phyloP scores from a whole-genome alignment of 345 rosid genomes.

The Sonneratia alba region DNA sequence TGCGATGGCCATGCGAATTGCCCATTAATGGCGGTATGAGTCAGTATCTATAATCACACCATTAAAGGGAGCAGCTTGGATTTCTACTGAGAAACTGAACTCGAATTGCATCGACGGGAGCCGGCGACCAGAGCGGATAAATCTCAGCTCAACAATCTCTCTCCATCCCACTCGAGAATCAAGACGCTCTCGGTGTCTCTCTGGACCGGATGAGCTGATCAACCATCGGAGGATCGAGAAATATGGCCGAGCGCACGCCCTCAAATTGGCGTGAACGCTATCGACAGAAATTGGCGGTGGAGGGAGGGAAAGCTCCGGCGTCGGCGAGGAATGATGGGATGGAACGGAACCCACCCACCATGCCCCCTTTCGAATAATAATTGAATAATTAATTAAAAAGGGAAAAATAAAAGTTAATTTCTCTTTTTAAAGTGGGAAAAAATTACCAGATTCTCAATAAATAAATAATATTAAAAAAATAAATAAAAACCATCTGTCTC shows the following conservation, averaged over 20 bases:
- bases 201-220: too few relatives aligned
- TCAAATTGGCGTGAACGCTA: not conserved
- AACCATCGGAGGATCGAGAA: not conserved
- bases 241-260: not conserved
- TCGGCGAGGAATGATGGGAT: not conserved
- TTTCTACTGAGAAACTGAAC: not conserved
- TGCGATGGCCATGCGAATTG: constrained; percentile 26
- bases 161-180: too few relatives aligned
- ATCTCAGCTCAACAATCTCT: too few relatives aligned
- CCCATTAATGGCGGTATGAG: constrained; percentile 26
- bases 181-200: too few relatives aligned
- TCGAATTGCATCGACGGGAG: not conserved
- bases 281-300: not conserved
- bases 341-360: not conserved
- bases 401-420: not conserved
- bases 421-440: too few relatives aligned
- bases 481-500: too few relatives aligned
- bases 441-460: too few relatives aligned
- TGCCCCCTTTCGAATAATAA: not conserved
- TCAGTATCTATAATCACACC: not conserved
- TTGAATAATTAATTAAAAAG: not conserved
- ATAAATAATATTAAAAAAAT: too few relatives aligned
- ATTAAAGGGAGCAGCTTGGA: not conserved
- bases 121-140: too few relatives aligned
- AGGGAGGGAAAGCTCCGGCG: not conserved